Percentiles rank a stretch among this genome's conserved stretches.
phyloP scores from a whole-genome alignment of 2,329 filamentous ascomycete species.

The Magnaporthiopsis poae region DNA sequence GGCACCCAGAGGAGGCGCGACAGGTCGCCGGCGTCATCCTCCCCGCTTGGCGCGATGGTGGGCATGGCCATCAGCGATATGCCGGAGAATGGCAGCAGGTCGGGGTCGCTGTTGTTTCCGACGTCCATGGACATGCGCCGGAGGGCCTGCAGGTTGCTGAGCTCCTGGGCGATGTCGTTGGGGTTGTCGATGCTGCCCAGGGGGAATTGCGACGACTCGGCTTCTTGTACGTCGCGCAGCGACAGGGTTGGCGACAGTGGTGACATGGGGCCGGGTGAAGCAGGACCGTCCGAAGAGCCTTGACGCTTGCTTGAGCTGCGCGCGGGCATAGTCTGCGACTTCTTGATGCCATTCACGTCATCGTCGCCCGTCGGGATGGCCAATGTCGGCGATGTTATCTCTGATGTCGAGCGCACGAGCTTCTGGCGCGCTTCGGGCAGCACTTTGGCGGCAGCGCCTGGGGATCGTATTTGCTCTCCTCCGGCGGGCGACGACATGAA shows the following conservation, averaged over 20 bases:
- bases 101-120: slow-evolving; percentile 59
- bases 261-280: slow-evolving; percentile 25
- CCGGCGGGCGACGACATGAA: slow-evolving; percentile 55
- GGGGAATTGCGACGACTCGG: slow-evolving; percentile 65
- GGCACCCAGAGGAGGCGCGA: slow-evolving; percentile 92
- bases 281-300: slow-evolving; percentile 29
- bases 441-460: slow-evolving; percentile 17
- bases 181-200: slow-evolving; percentile 85
- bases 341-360: slow-evolving; percentile 25
- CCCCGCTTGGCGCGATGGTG: slow-evolving; percentile 58
- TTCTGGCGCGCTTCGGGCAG: slow-evolving; percentile 30
- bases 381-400: slow-evolving; percentile 25
- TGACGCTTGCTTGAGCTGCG: slow-evolving; percentile 30
- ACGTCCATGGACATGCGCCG: slow-evolving; percentile 93
- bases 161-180: slow-evolving; percentile 78
- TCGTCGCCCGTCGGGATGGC: slow-evolving; percentile 22
- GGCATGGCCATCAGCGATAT: slow-evolving; percentile 60
- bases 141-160: slow-evolving; percentile 84
- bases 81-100: slow-evolving; percentile 62
- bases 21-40: slow-evolving; percentile 77
- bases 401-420: slow-evolving; percentile 36
- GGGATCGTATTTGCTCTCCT: slow-evolving; percentile 37
- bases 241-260: slow-evolving; percentile 44
- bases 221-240: slow-evolving; percentile 42
- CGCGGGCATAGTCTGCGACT: slow-evolving; percentile 32